Conservation (phyloP, 495 filamentous ascomycete species). For the Penicillium malachiteum region DNA sequence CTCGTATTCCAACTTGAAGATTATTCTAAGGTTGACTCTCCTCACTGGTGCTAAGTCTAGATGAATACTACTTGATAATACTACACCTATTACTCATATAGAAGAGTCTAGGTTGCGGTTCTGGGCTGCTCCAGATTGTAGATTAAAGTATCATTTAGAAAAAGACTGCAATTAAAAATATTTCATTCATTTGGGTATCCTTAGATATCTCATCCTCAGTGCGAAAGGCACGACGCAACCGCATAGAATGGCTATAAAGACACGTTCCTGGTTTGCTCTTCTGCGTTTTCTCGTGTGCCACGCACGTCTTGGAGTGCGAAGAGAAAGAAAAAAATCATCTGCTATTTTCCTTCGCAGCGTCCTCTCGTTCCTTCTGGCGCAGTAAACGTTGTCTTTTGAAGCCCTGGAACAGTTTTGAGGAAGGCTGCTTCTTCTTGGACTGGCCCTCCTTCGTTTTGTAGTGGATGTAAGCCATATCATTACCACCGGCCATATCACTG, state of each 20-base stretch:
- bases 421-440: conserved; percentile 63
- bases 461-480: conserved; percentile 97
- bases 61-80: not conserved
- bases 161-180: too few species aligned
- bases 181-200: too few species aligned
- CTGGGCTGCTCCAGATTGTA: not conserved
- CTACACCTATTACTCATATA: too few species aligned
- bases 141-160: too few species aligned
- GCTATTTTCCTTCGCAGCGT: not conserved
- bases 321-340: not conserved
- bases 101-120: not conserved
- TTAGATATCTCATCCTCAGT: too few species aligned
- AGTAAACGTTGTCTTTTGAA: conserved; percentile 70
- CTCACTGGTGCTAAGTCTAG: not conserved
- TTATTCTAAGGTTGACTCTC: not conserved
- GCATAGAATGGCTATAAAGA: too few species aligned
- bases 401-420: conserved; percentile 83
- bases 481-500: conserved; percentile 80
- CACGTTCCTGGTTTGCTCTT: too few species aligned
- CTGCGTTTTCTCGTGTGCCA: too few species aligned
- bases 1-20: not conserved
- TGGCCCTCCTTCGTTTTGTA: conserved; percentile 57
- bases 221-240: not conserved
- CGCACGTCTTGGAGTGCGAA: not conserved
- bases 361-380: conserved; percentile 53